Percentiles rank a stretch among this genome's conserved stretches.
These are phyloP conservation scores for Fusarium verrucosum DNA, from an alignment of 2,329 filamentous ascomycete genomes.

Conservation along the genomic window DNA sequence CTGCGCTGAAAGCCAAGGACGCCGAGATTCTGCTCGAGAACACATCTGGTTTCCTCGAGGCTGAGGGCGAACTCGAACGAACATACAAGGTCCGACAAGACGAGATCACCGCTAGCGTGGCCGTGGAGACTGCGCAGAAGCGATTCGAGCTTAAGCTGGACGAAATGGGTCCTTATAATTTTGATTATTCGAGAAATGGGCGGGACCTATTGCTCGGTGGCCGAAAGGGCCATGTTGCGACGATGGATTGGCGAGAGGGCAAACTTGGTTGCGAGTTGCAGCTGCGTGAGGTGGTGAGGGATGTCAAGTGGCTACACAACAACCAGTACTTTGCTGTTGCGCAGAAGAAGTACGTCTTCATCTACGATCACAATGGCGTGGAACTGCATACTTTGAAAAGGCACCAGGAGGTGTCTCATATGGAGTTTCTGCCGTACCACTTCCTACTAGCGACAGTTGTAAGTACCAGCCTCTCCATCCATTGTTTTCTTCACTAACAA, in stretches of 20 bases:
- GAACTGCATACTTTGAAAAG: slow-evolving; percentile 92
- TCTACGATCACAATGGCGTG: slow-evolving; percentile 90
- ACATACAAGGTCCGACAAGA: slow-evolving; percentile 94
- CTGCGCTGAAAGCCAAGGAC: slow-evolving; percentile 86
- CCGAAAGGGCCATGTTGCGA: slow-evolving; percentile 92
- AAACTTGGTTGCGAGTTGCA: slow-evolving; percentile 93
- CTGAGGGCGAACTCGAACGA: slow-evolving; percentile 86
- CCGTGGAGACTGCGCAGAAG: slow-evolving; percentile 88
- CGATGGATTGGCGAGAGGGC: slow-evolving; percentile 94
- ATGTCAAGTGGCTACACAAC: slow-evolving; percentile 92
- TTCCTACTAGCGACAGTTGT: slow-evolving; percentile 89
- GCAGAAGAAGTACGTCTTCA: slow-evolving; percentile 96
- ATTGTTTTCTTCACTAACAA: slow-evolving; percentile 18
- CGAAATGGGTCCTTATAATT: slow-evolving; percentile 84
- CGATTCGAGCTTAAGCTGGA: slow-evolving; percentile 89
- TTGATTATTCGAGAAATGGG: slow-evolving; percentile 91
- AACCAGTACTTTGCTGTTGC: slow-evolving; percentile 94
- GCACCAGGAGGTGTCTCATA: slow-evolving; percentile 88
- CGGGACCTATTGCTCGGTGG: slow-evolving; percentile 85
- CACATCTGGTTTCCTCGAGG: slow-evolving; percentile 83
- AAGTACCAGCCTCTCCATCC: slow-evolving; percentile 49
- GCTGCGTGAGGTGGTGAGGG: slow-evolving; percentile 87
- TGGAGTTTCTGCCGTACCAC: slow-evolving; percentile 97
- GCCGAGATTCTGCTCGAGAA: slow-evolving; percentile 95
- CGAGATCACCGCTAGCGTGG: slow-evolving; percentile 79